Percentiles rank a stretch among this genome's conserved stretches.
Evolutionary conservation across 345 rosid species (phyloP).

Genomic region (Hirschfeldia incana): DNA sequence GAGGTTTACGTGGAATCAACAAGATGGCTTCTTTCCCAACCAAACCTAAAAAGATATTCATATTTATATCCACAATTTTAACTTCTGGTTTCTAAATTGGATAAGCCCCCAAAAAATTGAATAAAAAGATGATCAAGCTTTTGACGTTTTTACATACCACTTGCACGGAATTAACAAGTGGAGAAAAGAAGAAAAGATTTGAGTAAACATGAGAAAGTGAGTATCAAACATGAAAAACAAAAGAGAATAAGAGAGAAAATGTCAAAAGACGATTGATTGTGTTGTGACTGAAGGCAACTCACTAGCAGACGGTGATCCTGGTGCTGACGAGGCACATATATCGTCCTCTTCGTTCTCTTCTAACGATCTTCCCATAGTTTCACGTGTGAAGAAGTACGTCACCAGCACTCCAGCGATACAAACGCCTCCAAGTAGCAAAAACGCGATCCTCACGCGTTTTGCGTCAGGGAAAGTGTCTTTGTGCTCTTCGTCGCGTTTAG

Average conservation of each 20-base stretch:
- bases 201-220: constrained; percentile 2
- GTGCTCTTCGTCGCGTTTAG: background rate
- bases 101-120: background rate
- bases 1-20: constrained; percentile 49
- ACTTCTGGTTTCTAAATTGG: background rate
- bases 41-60: constrained; percentile 9
- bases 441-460: constrained; percentile 40
- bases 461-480: constrained; percentile 2
- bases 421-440: constrained; percentile 51
- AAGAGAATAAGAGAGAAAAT: background rate
- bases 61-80: background rate
- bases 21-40: constrained; percentile 48
- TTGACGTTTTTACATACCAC: background rate
- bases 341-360: constrained; percentile 59
- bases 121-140: background rate
- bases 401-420: constrained; percentile 54
- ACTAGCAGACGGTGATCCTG: constrained; percentile 12
- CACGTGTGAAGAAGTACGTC: constrained; percentile 52
- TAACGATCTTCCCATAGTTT: constrained; percentile 70
- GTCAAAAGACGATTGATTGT: background rate
- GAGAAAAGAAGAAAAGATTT: background rate
- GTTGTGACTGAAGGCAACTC: constrained; percentile 1
- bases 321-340: background rate
- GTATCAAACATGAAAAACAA: constrained; percentile 15
- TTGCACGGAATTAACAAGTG: background rate